Percentiles rank a stretch among this genome's conserved stretches.
Evolutionary conservation across 345 rosid genomes (phyloP).

Genomic region (Citrus sinensis): DNA sequence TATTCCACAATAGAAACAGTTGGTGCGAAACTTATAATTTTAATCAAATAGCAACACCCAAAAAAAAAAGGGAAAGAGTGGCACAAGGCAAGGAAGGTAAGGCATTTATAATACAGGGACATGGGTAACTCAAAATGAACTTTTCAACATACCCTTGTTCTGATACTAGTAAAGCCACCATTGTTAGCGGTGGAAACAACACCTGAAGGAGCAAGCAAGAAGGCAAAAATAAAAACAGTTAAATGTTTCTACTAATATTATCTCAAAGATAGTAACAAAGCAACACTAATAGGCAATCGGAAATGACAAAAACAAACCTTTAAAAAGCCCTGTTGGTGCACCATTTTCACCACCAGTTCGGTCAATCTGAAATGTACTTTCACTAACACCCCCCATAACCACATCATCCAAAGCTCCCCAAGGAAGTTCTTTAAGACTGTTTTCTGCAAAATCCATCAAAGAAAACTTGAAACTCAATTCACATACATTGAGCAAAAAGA

Average conservation of each 20-base stretch:
- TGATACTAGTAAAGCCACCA: slow-evolving; percentile 87
- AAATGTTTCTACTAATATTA: neutral
- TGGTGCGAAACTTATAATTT: neutral
- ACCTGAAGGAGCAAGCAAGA: slow-evolving; percentile 39
- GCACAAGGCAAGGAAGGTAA: neutral
- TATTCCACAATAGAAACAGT: neutral
- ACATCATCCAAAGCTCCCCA: slow-evolving; percentile 99
- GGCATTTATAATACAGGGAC: slow-evolving; percentile 1
- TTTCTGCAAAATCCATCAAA: slow-evolving; percentile 38
- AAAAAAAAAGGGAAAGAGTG: neutral
- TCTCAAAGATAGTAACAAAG: neutral
- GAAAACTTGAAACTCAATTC: slow-evolving; percentile 1
- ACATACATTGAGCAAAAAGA: neutral
- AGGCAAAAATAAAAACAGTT: neutral
- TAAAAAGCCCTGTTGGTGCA: slow-evolving; percentile 68
- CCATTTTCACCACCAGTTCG: slow-evolving; percentile 69
- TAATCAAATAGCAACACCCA: neutral
- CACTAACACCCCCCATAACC: slow-evolving; percentile 96
- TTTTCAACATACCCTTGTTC: slow-evolving; percentile 62
- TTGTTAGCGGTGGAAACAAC: slow-evolving; percentile 85
- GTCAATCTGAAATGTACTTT: slow-evolving; percentile 68
- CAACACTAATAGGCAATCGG: neutral
- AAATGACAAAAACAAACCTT: slow-evolving; percentile 47
- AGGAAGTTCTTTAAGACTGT: slow-evolving; percentile 62
- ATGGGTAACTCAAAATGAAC: neutral